Evolutionary conservation across 208 protist genomes (phyloP).

Genomic region (Trypanosoma rangeli): DNA sequence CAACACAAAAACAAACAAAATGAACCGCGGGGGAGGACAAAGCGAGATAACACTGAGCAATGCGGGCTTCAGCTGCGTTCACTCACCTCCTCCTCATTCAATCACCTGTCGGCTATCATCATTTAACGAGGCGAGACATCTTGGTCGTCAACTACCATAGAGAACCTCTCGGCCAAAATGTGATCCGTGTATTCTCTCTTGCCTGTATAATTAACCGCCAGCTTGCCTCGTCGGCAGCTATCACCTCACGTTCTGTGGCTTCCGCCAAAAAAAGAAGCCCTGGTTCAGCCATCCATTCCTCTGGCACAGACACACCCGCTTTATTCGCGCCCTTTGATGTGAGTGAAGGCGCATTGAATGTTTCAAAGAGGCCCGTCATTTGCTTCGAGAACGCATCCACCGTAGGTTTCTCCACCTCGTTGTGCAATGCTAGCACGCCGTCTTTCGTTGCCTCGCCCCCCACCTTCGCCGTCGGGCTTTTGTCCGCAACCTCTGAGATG

Average conservation of each 20-base stretch:
- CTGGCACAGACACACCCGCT: background rate
- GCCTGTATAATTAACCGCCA: constrained; percentile 12
- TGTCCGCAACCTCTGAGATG: background rate
- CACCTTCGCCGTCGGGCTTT: background rate
- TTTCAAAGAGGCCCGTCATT: background rate
- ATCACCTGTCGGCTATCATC: too few relatives aligned
- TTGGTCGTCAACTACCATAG: background rate
- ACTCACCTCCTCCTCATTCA: too few relatives aligned
- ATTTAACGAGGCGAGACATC: too few relatives aligned
- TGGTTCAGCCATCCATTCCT: background rate
- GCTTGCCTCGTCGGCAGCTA: constrained; percentile 1
- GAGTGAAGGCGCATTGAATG: background rate
- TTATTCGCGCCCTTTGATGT: background rate
- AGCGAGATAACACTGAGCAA: too few relatives aligned
- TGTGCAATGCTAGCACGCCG: background rate
- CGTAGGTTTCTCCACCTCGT: background rate
- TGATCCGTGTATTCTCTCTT: background rate
- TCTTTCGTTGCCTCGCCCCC: background rate
- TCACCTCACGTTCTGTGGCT: background rate
- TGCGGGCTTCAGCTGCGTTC: too few relatives aligned
- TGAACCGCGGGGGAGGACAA: too few relatives aligned
- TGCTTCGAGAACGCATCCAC: background rate
- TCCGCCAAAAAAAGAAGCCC: background rate
- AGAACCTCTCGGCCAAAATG: background rate
- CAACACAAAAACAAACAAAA: too few relatives aligned